A percentile compares a stretch with the other conserved stretches of the same genome.
Evolutionary conservation across 306 rosid species (phyloP).

Genomic region (Parietaria judaica): DNA sequence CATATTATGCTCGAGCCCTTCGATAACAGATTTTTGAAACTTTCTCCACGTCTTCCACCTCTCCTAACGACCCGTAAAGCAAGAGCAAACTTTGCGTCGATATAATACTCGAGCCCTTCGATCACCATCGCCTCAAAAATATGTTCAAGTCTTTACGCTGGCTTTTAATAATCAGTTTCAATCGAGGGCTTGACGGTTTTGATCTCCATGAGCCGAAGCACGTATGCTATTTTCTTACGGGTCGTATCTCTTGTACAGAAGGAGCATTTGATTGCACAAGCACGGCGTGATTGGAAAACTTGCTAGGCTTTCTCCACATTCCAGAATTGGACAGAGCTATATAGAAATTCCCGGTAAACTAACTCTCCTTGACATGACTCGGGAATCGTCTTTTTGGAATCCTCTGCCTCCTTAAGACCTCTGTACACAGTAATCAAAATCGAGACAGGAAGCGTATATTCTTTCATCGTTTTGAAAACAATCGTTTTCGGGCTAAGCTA

Average conservation of each 20-base stretch:
- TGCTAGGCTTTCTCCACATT: constrained; percentile 57
- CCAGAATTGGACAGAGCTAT: constrained; percentile 35
- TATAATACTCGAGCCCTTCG: constrained; percentile 53
- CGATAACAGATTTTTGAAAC: no score
- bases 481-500: constrained; percentile 34
- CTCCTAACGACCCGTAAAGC: constrained; percentile 56
- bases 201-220: constrained; percentile 70
- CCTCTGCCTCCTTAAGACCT: constrained; percentile 62
- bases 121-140: constrained; percentile 62
- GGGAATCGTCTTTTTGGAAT: constrained; percentile 49
- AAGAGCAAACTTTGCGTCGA: constrained; percentile 34
- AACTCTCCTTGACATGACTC: constrained; percentile 61
- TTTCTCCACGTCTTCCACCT: constrained; percentile 59
- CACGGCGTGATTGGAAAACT: constrained; percentile 47
- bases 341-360: constrained; percentile 59
- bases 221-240: constrained; percentile 70
- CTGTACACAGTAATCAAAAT: constrained; percentile 55
- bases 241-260: constrained; percentile 63
- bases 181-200: constrained; percentile 58
- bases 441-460: constrained; percentile 69
- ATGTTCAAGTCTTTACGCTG: constrained; percentile 55
- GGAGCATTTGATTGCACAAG: constrained; percentile 68
- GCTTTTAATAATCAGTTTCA: constrained; percentile 53
- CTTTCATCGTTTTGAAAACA: constrained; percentile 36
- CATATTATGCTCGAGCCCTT: no score